A percentile compares a stretch with the other conserved stretches of the same genome.
These are phyloP conservation scores for Hypoxylon sp. DNA, from an alignment of 2,329 filamentous ascomycete genomes.

Conservation along the genomic window DNA sequence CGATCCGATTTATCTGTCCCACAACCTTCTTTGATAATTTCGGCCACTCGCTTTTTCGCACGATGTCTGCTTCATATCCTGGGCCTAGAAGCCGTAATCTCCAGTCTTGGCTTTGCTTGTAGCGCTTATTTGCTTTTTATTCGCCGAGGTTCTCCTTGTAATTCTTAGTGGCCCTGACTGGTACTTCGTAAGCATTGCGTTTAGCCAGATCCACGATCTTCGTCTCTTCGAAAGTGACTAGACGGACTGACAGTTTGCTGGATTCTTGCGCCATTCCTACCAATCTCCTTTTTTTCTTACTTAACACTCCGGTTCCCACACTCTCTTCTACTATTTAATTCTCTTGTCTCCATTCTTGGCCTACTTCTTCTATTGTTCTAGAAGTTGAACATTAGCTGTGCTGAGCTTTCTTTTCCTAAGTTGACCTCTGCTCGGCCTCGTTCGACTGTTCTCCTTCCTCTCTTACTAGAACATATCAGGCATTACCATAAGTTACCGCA, in stretches of 20 bases:
- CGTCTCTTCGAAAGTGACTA: constrained; percentile 36
- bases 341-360: constrained; percentile 15
- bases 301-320: constrained; percentile 35
- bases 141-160: constrained; percentile 25
- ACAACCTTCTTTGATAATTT: constrained; percentile 26
- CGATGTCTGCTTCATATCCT: constrained; percentile 12
- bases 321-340: constrained; percentile 20
- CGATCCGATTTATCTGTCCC: constrained; percentile 37
- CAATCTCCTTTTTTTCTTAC: constrained; percentile 23
- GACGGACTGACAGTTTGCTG: constrained; percentile 27
- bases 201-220: constrained; percentile 47
- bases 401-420: constrained; percentile 10
- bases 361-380: constrained; percentile 19
- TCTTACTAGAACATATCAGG: not conserved
- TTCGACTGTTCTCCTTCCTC: constrained; percentile 22
- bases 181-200: constrained; percentile 35
- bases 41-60: constrained; percentile 1
- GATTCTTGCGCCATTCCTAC: constrained; percentile 25
- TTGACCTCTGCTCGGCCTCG: constrained; percentile 22
- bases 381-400: constrained; percentile 10
- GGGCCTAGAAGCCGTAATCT: constrained; percentile 12
- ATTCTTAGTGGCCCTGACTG: constrained; percentile 13
- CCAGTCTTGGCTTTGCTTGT: constrained; percentile 27
- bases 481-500: constrained; percentile 17
- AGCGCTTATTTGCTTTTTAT: constrained; percentile 14